A percentile compares a stretch with the other conserved stretches of the same genome.
These are phyloP conservation scores for Wickerhamiella occidentalis DNA, from an alignment of 805 yeast genomes.

Conservation along the genomic window DNA sequence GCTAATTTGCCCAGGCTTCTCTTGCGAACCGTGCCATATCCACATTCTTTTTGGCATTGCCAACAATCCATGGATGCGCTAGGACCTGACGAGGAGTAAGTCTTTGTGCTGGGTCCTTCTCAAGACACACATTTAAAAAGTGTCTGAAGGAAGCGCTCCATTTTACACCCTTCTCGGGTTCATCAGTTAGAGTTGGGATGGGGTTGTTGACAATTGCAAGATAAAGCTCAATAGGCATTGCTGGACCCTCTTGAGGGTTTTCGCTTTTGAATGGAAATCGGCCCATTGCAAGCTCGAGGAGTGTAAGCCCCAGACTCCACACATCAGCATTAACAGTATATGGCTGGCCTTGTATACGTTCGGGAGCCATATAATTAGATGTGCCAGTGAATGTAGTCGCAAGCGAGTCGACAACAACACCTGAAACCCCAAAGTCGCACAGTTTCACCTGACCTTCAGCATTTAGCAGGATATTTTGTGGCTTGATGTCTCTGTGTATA, in stretches of 20 bases:
- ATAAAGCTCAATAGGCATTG: conserved; percentile 74
- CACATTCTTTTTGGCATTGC: conserved; percentile 59
- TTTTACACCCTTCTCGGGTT: conserved; percentile 55
- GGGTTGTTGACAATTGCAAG: conserved; percentile 65
- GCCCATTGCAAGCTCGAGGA: conserved; percentile 89
- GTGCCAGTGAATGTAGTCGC: conserved; percentile 98
- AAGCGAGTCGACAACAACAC: conserved; percentile 87
- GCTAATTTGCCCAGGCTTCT: conserved; percentile 43
- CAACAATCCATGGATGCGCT: conserved; percentile 82
- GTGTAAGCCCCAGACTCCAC: conserved; percentile 89
- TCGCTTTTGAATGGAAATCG: conserved; percentile 62
- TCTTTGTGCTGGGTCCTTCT: conserved; percentile 63
- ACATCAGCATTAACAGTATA: conserved; percentile 92
- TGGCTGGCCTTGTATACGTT: conserved; percentile 88
- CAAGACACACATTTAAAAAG: conserved; percentile 68
- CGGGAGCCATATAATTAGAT: conserved; percentile 97
- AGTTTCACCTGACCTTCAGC: conserved; percentile 70
- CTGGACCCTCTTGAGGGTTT: conserved; percentile 34
- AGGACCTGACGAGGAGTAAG: conserved; percentile 93
- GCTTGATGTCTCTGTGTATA: conserved; percentile 92
- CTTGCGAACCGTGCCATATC: conserved; percentile 77
- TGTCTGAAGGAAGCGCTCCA: conserved; percentile 81
- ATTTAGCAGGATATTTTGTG: conserved; percentile 79
- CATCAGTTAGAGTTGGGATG: conserved; percentile 68
- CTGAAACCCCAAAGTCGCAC: conserved; percentile 96